A percentile compares a stretch with the other conserved stretches of the same genome.
These are phyloP conservation scores for Plasmopara halstedii DNA, from an alignment of 352 stramenopile species.

Conservation along the genomic window DNA sequence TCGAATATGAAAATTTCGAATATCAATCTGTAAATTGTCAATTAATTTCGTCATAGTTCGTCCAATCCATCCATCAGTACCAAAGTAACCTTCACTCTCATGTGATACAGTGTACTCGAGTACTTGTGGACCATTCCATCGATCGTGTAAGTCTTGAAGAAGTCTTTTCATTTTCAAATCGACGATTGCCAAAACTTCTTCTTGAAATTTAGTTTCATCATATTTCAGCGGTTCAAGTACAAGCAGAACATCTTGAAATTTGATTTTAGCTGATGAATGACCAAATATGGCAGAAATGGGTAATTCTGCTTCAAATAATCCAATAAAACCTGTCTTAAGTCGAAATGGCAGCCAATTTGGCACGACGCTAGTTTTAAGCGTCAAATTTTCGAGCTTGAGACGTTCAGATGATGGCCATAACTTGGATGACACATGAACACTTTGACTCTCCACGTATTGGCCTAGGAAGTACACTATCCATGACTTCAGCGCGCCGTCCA, in stretches of 20 bases:
- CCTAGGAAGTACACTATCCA: slow-evolving; percentile 81
- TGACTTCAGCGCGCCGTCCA: slow-evolving; percentile 83
- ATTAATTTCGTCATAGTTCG: slow-evolving; percentile 87
- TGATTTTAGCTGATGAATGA: slow-evolving; percentile 71
- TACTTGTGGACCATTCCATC: slow-evolving; percentile 65
- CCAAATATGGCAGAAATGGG: slow-evolving; percentile 84
- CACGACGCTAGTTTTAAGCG: slow-evolving; percentile 75
- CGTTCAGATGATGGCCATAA: slow-evolving; percentile 83
- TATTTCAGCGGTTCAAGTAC: slow-evolving; percentile 66
- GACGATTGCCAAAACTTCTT: slow-evolving; percentile 45
- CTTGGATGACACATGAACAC: slow-evolving; percentile 78
- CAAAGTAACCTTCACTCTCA: slow-evolving; percentile 84
- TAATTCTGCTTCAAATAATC: slow-evolving; percentile 77
- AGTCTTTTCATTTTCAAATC: slow-evolving; percentile 64
- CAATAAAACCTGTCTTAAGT: slow-evolving; percentile 83
- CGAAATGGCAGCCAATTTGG: slow-evolving; percentile 76
- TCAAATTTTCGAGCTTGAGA: slow-evolving; percentile 83
- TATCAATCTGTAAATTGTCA: slow-evolving; percentile 86
- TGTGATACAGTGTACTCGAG: slow-evolving; percentile 55
- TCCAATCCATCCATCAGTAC: slow-evolving; percentile 82
- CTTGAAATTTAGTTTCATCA: slow-evolving; percentile 63
- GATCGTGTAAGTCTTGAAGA: slow-evolving; percentile 70
- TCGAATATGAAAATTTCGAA: slow-evolving; percentile 81
- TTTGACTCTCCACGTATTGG: slow-evolving; percentile 84
- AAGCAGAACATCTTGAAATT: slow-evolving; percentile 80